Evolutionary conservation across 2,329 filamentous ascomycete species (phyloP), one percentile per base, ranked within the genome.

Genomic region (Botryotinia convoluta): DNA sequence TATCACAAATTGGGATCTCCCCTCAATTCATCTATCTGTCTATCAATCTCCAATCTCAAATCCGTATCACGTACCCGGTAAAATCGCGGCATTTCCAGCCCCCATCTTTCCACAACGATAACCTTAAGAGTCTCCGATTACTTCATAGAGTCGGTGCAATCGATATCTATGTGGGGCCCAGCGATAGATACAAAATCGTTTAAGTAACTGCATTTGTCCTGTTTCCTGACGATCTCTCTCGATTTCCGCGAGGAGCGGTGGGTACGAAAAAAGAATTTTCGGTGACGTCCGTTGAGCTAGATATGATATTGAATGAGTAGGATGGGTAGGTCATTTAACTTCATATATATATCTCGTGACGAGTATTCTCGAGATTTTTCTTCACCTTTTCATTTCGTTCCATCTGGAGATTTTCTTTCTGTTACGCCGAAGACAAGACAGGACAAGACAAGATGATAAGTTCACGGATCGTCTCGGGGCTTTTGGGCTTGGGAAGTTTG

Each of bases 131-230:
- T 54, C 48, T 54, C 48, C n/a, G 45, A 67, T 67, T 54, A 54
- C 32, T 54, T 67, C 64, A 67, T 54, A n/a, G 22, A 67, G 64
- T 26, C 26, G 32, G 14, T 35, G 18, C 45, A 29, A 51, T 51
- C 44, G 39, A 67, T 67, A 67, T 54, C 32, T 67, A 67, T 54
- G 45, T 68, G 64, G 64, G 45, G 45, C 45, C 3, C 9, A 29
- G 20, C n/a, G 26, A 68, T 9, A 68, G 26, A 39, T 20, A 20
- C 45, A 51, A 37, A 0, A 39, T 8, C 35, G 10, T 6, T 8
- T 67, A 51, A 10, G 64, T 67, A 67, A 51, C 64, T 39, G 22
- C 8, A 54, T 39, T 29, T 7, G 14, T 67, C 20, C 45, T 7
- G 2, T 12, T 51, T 26, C 44, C 26, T 10, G 64, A 51, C 63